Conservation (phyloP, 75 land plant species). For the Gnetum montanum region DNA sequence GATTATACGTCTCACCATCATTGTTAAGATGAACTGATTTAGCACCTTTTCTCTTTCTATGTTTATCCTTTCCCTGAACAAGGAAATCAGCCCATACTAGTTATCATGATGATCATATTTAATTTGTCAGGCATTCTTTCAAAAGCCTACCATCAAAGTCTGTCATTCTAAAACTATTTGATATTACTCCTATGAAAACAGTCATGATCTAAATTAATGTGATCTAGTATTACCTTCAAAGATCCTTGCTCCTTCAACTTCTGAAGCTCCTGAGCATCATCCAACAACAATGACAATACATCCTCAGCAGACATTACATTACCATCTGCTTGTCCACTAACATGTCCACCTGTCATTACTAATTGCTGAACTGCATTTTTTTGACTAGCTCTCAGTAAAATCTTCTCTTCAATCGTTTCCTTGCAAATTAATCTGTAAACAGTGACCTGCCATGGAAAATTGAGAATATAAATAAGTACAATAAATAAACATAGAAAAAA, state of each 20-base stretch:
- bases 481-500: background rate
- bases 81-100: background rate
- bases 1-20: slow-evolving; percentile 74
- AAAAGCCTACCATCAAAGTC: background rate
- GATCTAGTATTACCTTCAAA: slow-evolving; percentile 20
- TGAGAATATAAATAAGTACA: no score
- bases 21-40: slow-evolving; percentile 68
- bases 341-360: slow-evolving; percentile 95
- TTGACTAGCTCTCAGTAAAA: slow-evolving; percentile 92
- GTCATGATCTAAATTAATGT: background rate
- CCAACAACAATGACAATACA: slow-evolving; percentile 85
- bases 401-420: slow-evolving; percentile 95
- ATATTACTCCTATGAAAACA: background rate
- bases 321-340: slow-evolving; percentile 65
- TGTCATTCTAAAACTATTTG: no score
- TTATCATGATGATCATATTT: background rate
- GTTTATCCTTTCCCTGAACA: slow-evolving; percentile 64
- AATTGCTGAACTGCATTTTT: slow-evolving; percentile 97
- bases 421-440: slow-evolving; percentile 94
- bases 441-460: slow-evolving; percentile 56
- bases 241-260: slow-evolving; percentile 67
- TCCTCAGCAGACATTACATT: slow-evolving; percentile 85
- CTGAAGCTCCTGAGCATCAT: slow-evolving; percentile 91
- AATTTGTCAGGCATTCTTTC: background rate
- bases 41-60: slow-evolving; percentile 57